phyloP scores from a whole-genome alignment of 352 stramenopile genomes.

The Pythium volutum region DNA sequence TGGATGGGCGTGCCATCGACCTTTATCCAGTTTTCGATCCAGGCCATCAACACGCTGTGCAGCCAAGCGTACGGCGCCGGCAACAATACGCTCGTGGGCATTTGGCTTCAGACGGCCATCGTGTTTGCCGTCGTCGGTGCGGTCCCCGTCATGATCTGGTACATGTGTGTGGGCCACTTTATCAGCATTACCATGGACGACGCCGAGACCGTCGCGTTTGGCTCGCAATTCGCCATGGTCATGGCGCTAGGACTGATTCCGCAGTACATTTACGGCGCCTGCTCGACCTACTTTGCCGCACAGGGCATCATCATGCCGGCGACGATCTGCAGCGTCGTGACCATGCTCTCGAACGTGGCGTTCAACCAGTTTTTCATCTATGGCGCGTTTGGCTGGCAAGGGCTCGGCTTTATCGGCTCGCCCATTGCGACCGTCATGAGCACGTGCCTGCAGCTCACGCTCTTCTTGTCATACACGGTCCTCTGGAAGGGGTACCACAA shows the following conservation, averaged over 20 bases:
- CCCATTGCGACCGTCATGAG: conserved; percentile 43
- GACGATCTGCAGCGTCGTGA: conserved; percentile 37
- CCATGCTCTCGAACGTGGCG: conserved; percentile 36
- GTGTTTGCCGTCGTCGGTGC: conserved; percentile 32
- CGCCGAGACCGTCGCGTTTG: conserved; percentile 34
- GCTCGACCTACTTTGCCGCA: conserved; percentile 40
- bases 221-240: conserved; percentile 34
- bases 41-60: conserved; percentile 49
- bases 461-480: conserved; percentile 48
- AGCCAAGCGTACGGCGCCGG: conserved; percentile 50
- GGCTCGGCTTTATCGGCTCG: conserved; percentile 40
- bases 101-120: conserved; percentile 52
- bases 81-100: conserved; percentile 47
- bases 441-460: conserved; percentile 42
- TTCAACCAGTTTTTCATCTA: conserved; percentile 51
- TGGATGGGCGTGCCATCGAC: conserved; percentile 46
- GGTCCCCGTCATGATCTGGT: conserved; percentile 46
- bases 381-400: conserved; percentile 30
- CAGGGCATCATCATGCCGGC: conserved; percentile 46
- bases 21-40: conserved; percentile 48
- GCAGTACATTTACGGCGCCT: conserved; percentile 43
- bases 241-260: conserved; percentile 38
- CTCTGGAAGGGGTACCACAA: conserved; percentile 48
- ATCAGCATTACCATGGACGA: conserved; percentile 45
- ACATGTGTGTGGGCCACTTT: conserved; percentile 41